Base-by-base conservation (phyloP, 140 eudicot genomes). In the Senecio squalidus region DNA sequence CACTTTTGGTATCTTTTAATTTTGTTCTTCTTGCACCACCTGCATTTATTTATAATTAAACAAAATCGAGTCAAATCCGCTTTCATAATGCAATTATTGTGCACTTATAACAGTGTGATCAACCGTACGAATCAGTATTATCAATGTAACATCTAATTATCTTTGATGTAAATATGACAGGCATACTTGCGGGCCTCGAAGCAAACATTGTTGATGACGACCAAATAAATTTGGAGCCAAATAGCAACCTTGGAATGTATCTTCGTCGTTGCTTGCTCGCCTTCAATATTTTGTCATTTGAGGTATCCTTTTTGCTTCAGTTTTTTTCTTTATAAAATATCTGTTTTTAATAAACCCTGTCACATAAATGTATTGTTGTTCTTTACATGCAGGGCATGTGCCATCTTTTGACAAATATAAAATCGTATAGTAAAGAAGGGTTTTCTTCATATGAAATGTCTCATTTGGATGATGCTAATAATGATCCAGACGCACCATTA, bases 181-280 rank as follows among this genome's bases (percentile, higher is more conserved):
- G 94, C 55, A 86, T 83, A 18, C 85, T 92, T 20, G 86, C 84
- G 64, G 92, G 89, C 33, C 74, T 81, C 1, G 98, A 92, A 60
- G 63, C 95, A 25, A 81, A 51, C 71, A 81, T 77, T 53, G 57
- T 92, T 68, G 96, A 92, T 52, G 96, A 91, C 73, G 96, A 92
- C 48, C 98, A 92, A 72, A 84, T 86, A 52, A 80, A 66, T 71
- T 70, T 92, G 80, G 98, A 92, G 64, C 92, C 98, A 17, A 81
- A 71, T 72, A 92, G 98, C 58, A 77, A 48, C 54, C 94, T 84
- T 68, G 98, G 98, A 49, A 61, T 84, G 68, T 92, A 81, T 77
- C 75, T 87, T 55, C 84, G 98, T 11, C 92, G 96, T 26, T 92
- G 96, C 71, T 58, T 84, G 76, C 92, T 81, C 66, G 79, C 89